Percentiles rank a stretch among this genome's conserved stretches.
phyloP scores from a whole-genome alignment of 805 yeast species.

The Candida nitratophila region DNA sequence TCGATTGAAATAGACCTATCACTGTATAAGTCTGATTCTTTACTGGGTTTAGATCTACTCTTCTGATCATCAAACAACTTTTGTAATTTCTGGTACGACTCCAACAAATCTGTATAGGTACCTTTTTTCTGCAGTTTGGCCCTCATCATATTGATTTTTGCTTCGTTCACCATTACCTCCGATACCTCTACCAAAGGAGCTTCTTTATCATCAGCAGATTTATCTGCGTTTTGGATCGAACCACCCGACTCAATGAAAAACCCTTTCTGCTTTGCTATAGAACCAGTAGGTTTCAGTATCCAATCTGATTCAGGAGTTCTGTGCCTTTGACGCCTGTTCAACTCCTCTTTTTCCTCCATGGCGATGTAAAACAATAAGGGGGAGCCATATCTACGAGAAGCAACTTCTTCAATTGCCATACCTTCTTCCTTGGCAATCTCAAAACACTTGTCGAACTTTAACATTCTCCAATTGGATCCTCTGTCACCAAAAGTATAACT shows the following conservation, averaged over 20 bases:
- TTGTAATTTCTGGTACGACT: slow-evolving; percentile 14
- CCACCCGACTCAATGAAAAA: slow-evolving; percentile 4
- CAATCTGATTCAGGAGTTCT: slow-evolving; percentile 8
- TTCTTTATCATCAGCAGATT: not conserved
- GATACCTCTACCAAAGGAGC: not conserved
- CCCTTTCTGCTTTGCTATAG: slow-evolving; percentile 14
- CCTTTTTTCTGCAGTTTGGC: slow-evolving; percentile 25
- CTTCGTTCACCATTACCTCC: slow-evolving; percentile 18
- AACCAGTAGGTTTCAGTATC: slow-evolving; percentile 20
- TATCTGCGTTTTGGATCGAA: no score
- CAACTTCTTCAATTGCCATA: slow-evolving; percentile 17
- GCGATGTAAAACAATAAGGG: slow-evolving; percentile 23
- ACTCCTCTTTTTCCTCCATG: slow-evolving; percentile 25
- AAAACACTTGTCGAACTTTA: slow-evolving; percentile 22
- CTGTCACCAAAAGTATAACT: slow-evolving; percentile 30
- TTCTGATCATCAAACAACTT: not conserved
- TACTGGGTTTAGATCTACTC: no score
- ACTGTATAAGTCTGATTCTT: no score
- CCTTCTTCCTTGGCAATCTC: slow-evolving; percentile 13
- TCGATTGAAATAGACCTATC: slow-evolving; percentile 12
- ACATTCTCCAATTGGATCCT: slow-evolving; percentile 32
- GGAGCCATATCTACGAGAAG: slow-evolving; percentile 22
- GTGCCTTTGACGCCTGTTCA: slow-evolving; percentile 12
- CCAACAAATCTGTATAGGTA: slow-evolving; percentile 17
- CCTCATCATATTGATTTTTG: slow-evolving; percentile 25